Base-by-base conservation (phyloP, 2,329 filamentous ascomycete genomes). In the Sporothrix inflata region DNA sequence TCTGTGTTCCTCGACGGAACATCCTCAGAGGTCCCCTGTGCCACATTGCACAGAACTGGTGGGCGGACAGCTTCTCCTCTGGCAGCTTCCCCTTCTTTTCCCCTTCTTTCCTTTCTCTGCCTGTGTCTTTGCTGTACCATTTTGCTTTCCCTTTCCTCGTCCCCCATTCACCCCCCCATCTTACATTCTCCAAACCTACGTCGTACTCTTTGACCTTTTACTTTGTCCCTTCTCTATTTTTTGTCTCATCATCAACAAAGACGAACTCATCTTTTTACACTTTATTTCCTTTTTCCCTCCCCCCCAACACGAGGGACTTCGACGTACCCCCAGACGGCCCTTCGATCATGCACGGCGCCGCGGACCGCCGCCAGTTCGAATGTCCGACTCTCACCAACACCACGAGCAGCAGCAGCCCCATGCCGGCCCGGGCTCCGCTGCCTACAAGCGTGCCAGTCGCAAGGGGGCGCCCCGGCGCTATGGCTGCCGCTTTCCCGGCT, bases 401-500 rank as follows among this genome's bases (percentile, higher is more conserved):
- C 74, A 74, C 63, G 53, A 74, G 38, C 70, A 68, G 27, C 57
- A 38, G 57, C 57, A 61, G 57, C 55, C 19, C 1, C 47, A 45
- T 12, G 14, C n/a, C 71, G 67, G 24, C 16, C 60, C 60, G 19
- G 38, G 21, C 63, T 51, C 45, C 69, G 72, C 72, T 21, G 73
- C 55, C 74, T 86, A 86, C 78, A 86, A 85, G 79, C 84, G 85
- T 75, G 85, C 85, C 53, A 87, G 85, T 73, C 82, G 85, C 38
- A 86, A 85, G 73, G 84, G 84, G 42, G 85, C 85, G 1, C 82
- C 84, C 11, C 81, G 84, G 30, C 82, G 83, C 71, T 91, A 90
- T 76, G 81, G 84, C 72, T 95, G 92, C 80, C 87, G 89, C 24
- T 88, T 90, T 79, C 87, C 89, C 61, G 90, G 88, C 49, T 96